Percentiles rank a stretch among this genome's conserved stretches.
Evolutionary conservation across 2,329 filamentous ascomycete genomes (phyloP).

Genomic region (Aspergillus vadensis): DNA sequence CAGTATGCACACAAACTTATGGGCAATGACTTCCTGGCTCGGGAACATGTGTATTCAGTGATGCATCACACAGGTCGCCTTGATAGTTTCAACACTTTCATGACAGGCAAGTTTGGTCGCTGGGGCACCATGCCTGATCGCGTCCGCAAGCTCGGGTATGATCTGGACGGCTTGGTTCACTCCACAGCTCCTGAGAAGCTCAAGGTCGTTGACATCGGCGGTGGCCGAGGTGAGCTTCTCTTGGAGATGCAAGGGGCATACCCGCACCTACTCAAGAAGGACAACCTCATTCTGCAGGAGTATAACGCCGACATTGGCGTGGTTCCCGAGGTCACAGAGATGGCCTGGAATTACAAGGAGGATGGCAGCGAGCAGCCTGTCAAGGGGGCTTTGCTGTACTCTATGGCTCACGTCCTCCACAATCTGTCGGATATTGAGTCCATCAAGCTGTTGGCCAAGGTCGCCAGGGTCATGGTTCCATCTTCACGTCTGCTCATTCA

Average conservation of each 20-base stretch:
- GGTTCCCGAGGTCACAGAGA: slow-evolving; percentile 31
- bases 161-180: slow-evolving; percentile 30
- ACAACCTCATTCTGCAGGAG: slow-evolving; percentile 40
- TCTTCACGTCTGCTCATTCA: slow-evolving; percentile 39
- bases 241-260: slow-evolving; percentile 40
- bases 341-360: slow-evolving; percentile 42
- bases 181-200: slow-evolving; percentile 16
- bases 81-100: slow-evolving; percentile 43
- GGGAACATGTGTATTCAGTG: slow-evolving; percentile 40
- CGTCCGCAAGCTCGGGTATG: slow-evolving; percentile 33
- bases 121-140: slow-evolving; percentile 37
- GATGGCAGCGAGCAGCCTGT: slow-evolving; percentile 35
- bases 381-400: slow-evolving; percentile 36
- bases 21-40: slow-evolving; percentile 31
- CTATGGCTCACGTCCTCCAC: slow-evolving; percentile 41
- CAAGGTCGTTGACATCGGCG: slow-evolving; percentile 42
- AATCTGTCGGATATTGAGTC: slow-evolving; percentile 42
- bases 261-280: slow-evolving; percentile 26
- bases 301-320: slow-evolving; percentile 36
- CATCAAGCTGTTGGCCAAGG: slow-evolving; percentile 38
- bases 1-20: slow-evolving; percentile 39
- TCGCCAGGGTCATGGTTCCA: slow-evolving; percentile 37
- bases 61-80: slow-evolving; percentile 41
- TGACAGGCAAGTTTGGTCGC: slow-evolving; percentile 42
- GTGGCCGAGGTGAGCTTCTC: slow-evolving; percentile 40